Conservation (phyloP, 768 basidiomycete species). For the Amanita molliuscula region DNA sequence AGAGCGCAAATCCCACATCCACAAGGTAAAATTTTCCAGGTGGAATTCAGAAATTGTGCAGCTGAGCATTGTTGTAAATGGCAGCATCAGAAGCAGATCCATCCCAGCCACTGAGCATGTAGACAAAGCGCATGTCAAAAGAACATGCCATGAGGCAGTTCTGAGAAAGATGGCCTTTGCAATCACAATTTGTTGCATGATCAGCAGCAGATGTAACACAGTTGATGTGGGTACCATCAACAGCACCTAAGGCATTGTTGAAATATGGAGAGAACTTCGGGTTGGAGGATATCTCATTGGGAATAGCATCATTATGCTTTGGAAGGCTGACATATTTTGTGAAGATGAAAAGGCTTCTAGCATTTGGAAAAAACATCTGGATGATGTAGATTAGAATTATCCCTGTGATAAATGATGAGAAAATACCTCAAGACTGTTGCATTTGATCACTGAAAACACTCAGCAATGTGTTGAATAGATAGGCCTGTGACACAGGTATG, state of each 20-base stretch:
- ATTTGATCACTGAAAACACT: conserved; percentile 19
- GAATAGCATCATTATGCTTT: conserved; percentile 9
- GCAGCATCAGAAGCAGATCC: conserved; percentile 25
- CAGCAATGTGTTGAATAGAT: conserved; percentile 13
- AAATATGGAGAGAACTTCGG: conserved; percentile 25
- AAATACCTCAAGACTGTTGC: conserved; percentile 20
- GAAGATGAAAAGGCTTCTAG: background rate
- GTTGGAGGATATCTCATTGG: conserved; percentile 16
- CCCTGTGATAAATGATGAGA: background rate
- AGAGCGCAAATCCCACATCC: conserved; percentile 25
- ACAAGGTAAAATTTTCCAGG: conserved; percentile 23
- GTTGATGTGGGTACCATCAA: conserved; percentile 24
- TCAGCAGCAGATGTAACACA: conserved; percentile 11
- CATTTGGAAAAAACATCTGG: background rate
- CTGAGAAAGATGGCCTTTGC: conserved; percentile 16
- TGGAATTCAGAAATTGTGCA: conserved; percentile 19
- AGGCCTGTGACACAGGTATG: conserved; percentile 14
- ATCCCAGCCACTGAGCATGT: conserved; percentile 30
- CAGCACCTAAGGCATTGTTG: conserved; percentile 16
- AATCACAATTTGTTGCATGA: background rate
- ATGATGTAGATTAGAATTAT: background rate
- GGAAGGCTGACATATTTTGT: background rate
- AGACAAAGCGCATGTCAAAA: conserved; percentile 24
- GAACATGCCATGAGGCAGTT: conserved; percentile 25
- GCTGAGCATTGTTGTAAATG: conserved; percentile 19